Base-by-base conservation (phyloP, 2,329 filamentous ascomycete genomes). In the Pseudogymnoascus sp. region DNA sequence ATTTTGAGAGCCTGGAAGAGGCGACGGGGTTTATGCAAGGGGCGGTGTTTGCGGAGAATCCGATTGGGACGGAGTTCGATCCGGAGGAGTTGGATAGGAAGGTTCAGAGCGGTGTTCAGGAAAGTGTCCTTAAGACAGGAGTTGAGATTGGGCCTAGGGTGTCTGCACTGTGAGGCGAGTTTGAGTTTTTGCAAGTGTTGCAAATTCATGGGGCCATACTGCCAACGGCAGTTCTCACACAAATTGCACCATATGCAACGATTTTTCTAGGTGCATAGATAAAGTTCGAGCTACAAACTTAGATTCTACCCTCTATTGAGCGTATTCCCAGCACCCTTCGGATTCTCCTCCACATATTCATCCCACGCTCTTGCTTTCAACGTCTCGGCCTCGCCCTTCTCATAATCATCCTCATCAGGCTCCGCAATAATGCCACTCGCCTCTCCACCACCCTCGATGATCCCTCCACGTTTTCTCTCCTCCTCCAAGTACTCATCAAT, bases 401-500 rank as follows among this genome's bases (percentile, higher is more conserved):
- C 90, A 65, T 90, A 77, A 73, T 97, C 85, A 73, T 99, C 95
- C 78, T 97, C 95, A 72, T 99, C 90, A 5, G 90, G 83, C 74
- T 91, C 87, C 1, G 86, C 84, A 67, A 81, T 80, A 26, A 85
- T 78, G 14, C 83, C 85, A 68, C 86, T 89, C 67, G 88, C 85
- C 70, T 90, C 89, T 16, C 93, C 93, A 31, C 92, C 92, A 37
- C 93, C 95, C 72, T 97, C 89, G 63, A 97, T 90, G 64, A 99
- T 93, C 19, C 91, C 91, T 14, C 95, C 95, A 66, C 90, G 81
- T 68, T 84, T 83, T 72, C 84, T 83, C 78, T 97, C 95, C 75
- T 97, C 93, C 61, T 96, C 95, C 14, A 99, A 80, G 72, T 97
- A 99, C 77, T 99, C 95, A 70, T 99, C 95, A 66, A 99, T 97